Conservation (phyloP, 306 rosid genomes). For the Cucurbita moschata region DNA sequence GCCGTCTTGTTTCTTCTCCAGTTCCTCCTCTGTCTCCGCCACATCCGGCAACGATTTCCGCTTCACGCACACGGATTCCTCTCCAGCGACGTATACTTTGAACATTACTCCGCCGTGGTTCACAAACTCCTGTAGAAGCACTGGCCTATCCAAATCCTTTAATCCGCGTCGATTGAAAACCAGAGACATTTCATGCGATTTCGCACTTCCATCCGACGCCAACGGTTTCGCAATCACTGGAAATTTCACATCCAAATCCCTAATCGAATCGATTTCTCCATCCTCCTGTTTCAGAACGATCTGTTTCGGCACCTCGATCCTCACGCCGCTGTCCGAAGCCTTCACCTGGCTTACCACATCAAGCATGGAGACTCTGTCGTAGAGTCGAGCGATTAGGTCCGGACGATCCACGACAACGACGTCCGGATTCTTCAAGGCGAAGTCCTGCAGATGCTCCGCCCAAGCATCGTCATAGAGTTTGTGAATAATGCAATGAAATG, state of each 20-base stretch:
- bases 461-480: constrained; percentile 67
- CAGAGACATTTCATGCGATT: constrained; percentile 74
- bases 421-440: constrained; percentile 31
- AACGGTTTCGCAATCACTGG: constrained; percentile 82
- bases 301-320: constrained; percentile 82
- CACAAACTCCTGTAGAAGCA: constrained; percentile 76
- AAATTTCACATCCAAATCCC: constrained; percentile 28
- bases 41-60: constrained; percentile 82
- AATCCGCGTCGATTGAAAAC: constrained; percentile 52
- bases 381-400: constrained; percentile 58
- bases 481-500: constrained; percentile 72
- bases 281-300: neutral
- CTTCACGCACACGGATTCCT: constrained; percentile 58
- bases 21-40: constrained; percentile 33
- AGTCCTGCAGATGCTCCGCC: constrained; percentile 35
- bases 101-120: constrained; percentile 90
- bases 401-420: constrained; percentile 55
- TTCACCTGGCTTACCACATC: constrained; percentile 64
- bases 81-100: constrained; percentile 74
- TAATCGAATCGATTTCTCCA: neutral
- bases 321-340: constrained; percentile 24
- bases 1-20: constrained; percentile 23
- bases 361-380: constrained; percentile 75
- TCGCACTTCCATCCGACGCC: constrained; percentile 73
- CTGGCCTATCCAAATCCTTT: constrained; percentile 53